Conservation (phyloP, 2,329 filamentous ascomycete genomes). For the Arthroderma uncinatum region DNA sequence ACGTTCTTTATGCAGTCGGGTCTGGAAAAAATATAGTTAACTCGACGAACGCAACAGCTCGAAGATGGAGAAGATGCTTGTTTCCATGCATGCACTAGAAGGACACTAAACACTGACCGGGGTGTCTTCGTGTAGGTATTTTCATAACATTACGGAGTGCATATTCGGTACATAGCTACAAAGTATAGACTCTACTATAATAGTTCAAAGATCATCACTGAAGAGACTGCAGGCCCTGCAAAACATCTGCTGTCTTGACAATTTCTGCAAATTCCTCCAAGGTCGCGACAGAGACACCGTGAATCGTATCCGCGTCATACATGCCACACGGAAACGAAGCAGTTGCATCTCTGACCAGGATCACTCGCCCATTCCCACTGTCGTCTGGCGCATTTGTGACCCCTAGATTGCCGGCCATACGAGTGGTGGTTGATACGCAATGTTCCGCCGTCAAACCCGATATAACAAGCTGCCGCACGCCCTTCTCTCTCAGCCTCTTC, state of each 20-base stretch:
- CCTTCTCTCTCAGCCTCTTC: conserved; percentile 23
- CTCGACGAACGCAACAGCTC: no score
- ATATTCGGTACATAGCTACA: no score
- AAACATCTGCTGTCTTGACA: conserved; percentile 28
- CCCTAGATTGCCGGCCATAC: conserved; percentile 39
- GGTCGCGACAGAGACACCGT: conserved; percentile 36
- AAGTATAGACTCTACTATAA: neutral
- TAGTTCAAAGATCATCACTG: neutral
- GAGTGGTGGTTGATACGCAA: conserved; percentile 39
- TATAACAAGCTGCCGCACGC: conserved; percentile 32
- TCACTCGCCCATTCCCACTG: conserved; percentile 24
- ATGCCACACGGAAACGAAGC: conserved; percentile 36
- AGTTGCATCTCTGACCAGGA: conserved; percentile 39
- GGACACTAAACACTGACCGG: neutral
- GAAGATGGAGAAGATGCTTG: neutral
- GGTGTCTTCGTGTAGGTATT: neutral
- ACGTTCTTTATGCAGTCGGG: neutral
- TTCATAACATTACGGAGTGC: no score
- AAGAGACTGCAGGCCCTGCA: conserved; percentile 21
- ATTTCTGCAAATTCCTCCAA: conserved; percentile 39
- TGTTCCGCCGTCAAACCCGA: conserved; percentile 40
- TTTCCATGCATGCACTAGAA: neutral
- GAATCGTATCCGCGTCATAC: conserved; percentile 38
- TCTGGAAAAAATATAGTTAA: neutral
- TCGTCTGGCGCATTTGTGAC: conserved; percentile 24